Evolutionary conservation across 2,329 filamentous ascomycete genomes (phyloP).

Genomic region (Sarocladium oryzae): DNA sequence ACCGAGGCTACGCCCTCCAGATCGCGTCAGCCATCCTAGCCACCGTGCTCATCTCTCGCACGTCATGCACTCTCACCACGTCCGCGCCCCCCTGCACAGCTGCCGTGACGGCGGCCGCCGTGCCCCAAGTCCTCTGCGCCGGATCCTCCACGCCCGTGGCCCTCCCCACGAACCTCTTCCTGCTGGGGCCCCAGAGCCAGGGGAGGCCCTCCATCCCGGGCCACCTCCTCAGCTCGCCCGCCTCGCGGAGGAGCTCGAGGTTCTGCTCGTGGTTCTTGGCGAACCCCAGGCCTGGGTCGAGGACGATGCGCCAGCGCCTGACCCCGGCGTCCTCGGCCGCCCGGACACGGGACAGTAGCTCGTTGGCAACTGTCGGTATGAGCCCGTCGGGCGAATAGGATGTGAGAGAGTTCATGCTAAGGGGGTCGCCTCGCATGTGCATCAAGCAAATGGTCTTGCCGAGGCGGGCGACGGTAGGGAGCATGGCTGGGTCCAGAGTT

Average conservation of each 20-base stretch:
- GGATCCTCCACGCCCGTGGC: conserved; percentile 71
- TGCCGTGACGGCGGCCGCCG: conserved; percentile 79
- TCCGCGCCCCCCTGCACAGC: conserved; percentile 84
- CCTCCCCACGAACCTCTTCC: conserved; percentile 82
- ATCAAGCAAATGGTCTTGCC: conserved; percentile 77
- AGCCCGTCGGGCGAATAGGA: conserved; percentile 61
- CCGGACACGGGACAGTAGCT: conserved; percentile 63
- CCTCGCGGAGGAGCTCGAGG: conserved; percentile 64
- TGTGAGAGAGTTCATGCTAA: conserved; percentile 68
- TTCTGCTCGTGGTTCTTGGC: conserved; percentile 81
- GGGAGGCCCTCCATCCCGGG: conserved; percentile 64
- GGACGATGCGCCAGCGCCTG: conserved; percentile 85
- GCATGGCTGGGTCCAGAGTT: conserved; percentile 70
- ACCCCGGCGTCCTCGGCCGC: conserved; percentile 77
- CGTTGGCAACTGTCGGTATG: conserved; percentile 55
- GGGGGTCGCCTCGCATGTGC: conserved; percentile 88
- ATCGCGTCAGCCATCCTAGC: conserved; percentile 89
- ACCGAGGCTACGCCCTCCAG: conserved; percentile 63
- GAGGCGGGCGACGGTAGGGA: conserved; percentile 68
- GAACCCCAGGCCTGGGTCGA: conserved; percentile 92
- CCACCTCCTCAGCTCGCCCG: conserved; percentile 59
- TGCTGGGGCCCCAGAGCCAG: conserved; percentile 83
- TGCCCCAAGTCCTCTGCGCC: conserved; percentile 71
- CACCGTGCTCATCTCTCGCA: conserved; percentile 77
- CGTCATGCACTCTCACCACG: conserved; percentile 88